phyloP scores from a whole-genome alignment of 225 moss, liverwort and hornwort species.

The Takakia lepidozioides region DNA sequence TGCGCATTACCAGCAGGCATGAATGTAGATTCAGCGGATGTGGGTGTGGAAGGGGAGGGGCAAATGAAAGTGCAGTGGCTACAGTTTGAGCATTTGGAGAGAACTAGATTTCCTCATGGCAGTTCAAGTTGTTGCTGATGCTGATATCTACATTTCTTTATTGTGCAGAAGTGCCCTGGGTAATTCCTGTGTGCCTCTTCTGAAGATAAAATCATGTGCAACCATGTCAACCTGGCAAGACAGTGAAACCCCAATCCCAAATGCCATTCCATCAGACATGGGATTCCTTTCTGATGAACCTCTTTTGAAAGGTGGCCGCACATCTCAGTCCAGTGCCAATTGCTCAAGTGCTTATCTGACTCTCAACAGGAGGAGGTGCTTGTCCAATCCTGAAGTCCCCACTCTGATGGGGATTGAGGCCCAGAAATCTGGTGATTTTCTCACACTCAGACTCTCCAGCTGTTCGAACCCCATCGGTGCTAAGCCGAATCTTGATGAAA shows the following conservation, averaged over 20 bases:
- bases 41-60: too few relatives aligned
- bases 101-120: too few relatives aligned
- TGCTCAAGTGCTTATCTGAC: constrained; percentile 47
- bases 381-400: constrained; percentile 40
- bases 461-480: constrained; percentile 21
- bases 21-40: too few relatives aligned
- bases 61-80: too few relatives aligned
- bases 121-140: not conserved
- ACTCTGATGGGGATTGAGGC: constrained; percentile 15
- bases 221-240: constrained; percentile 41
- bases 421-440: constrained; percentile 36
- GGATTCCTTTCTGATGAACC: constrained; percentile 29
- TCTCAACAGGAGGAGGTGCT: constrained; percentile 33
- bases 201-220: constrained; percentile 44
- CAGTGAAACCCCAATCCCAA: constrained; percentile 19
- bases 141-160: not conserved
- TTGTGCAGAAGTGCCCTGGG: constrained; percentile 58
- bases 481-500: constrained; percentile 25
- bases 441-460: constrained; percentile 44
- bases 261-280: constrained; percentile 9
- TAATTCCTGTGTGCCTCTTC: constrained; percentile 42
- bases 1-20: too few relatives aligned
- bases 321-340: constrained; percentile 48
- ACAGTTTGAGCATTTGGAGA: too few relatives aligned
- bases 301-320: constrained; percentile 24